These are phyloP conservation scores for Myrica gale DNA, from an alignment of 306 rosid genomes.

Conservation along the genomic window DNA sequence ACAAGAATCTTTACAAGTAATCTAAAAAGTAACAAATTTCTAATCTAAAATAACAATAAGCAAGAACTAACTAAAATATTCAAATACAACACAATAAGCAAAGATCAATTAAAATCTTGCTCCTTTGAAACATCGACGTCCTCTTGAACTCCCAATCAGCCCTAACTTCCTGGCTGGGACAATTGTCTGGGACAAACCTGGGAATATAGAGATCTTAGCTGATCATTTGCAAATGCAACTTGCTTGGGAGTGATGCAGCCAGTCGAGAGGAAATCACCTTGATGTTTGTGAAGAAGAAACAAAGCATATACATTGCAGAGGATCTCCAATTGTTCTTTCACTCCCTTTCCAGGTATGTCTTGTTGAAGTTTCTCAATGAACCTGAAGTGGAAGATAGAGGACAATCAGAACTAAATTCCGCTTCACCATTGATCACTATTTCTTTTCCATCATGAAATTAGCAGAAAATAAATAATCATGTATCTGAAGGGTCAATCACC, in stretches of 20 bases:
- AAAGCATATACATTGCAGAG: slow-evolving; percentile 79
- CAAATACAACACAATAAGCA: no score
- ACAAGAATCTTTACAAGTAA: no score
- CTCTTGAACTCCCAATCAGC: no score
- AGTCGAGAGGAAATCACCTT: slow-evolving; percentile 78
- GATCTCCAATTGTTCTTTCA: slow-evolving; percentile 67
- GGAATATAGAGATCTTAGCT: slow-evolving; percentile 69
- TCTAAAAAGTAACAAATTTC: no score
- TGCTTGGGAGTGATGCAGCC: slow-evolving; percentile 72
- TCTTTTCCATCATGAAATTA: neutral
- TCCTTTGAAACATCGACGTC: no score
- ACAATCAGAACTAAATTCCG: neutral
- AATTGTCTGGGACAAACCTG: slow-evolving; percentile 56
- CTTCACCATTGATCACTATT: neutral
- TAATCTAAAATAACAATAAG: no score
- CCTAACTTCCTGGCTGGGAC: no score
- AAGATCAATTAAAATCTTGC: no score
- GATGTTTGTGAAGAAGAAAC: slow-evolving; percentile 70
- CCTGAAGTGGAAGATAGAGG: slow-evolving; percentile 39
- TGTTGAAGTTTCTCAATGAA: slow-evolving; percentile 80
- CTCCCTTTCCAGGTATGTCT: slow-evolving; percentile 86
- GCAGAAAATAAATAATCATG: neutral
- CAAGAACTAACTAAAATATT: no score
- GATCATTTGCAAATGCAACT: slow-evolving; percentile 80
- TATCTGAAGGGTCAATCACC: neutral